Evolutionary conservation across 345 rosid species (phyloP), one percentile per base, ranked within the genome.

Genomic region (Hibiscus trionum): DNA sequence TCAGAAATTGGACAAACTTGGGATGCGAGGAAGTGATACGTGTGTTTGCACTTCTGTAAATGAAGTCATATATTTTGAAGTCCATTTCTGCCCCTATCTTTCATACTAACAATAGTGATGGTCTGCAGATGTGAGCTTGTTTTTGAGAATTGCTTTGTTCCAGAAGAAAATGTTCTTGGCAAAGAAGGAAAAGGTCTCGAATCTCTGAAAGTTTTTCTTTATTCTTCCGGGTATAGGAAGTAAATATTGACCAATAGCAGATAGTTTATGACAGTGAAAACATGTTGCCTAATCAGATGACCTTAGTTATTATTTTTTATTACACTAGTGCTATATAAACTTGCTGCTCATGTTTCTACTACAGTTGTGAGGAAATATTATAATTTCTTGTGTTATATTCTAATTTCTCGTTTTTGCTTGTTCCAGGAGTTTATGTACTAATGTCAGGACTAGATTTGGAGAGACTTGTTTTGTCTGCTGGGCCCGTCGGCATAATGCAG

Each of bases 1-100:
- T 78, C 97, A 94, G 84, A 94, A 94, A 72, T 75, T 94, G 79
- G 98, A 94, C 85, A 94, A 91, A 81, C 96, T 90, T 57, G 97
- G 98, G 70, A 94, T 94, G 97, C 88, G 96, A 21, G 98, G 98
- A 84, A 91, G 98, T 61, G 98, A 94, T 79, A 94, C 97, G 95
- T 94, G 86, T 63, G 83, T 56, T 55, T 61, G 62, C 62, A 72
- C 58, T 75, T 46, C 73, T 79, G 52, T 74, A 7, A 66, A 35
- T 66, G 65, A 56, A 72, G 6, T 70, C 77, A 11, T 74, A 31
- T 66, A 55, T 74, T 77, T 71, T 61, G 8, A 24, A 58, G 15
- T 73, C 71, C 29, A 46, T 21, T 56, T 49, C 59, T 69, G 33
- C 73, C 31, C 59, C 11, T 49, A 58, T 72, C 75, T 65, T 35